A percentile compares a stretch with the other conserved stretches of the same genome.
Evolutionary conservation across 768 basidiomycete genomes (phyloP).

Genomic region (Collybia sp.): DNA sequence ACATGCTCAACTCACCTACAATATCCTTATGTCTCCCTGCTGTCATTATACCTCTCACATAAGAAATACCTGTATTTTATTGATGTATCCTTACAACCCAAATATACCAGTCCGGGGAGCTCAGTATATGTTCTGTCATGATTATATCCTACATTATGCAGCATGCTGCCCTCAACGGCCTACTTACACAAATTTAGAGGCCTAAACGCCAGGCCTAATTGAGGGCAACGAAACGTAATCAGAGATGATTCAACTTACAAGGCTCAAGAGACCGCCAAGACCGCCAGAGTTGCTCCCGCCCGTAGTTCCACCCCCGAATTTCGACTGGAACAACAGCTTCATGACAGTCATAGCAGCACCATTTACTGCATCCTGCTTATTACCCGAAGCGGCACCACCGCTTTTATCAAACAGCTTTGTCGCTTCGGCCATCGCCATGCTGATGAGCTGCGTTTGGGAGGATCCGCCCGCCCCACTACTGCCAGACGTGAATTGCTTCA

Average conservation of each 20-base stretch:
- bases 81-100: too few species aligned
- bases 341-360: constrained; percentile 82
- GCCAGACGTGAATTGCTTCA: constrained; percentile 68
- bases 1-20: too few species aligned
- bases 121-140: too few species aligned
- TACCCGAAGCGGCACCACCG: constrained; percentile 58
- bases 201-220: constrained; percentile 12
- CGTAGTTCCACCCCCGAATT: constrained; percentile 38
- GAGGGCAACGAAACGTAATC: neutral
- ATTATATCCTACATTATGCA: too few species aligned
- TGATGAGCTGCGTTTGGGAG: constrained; percentile 65
- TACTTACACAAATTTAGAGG: constrained; percentile 19
- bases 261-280: constrained; percentile 49
- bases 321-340: constrained; percentile 74
- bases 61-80: too few species aligned
- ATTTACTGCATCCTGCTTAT: constrained; percentile 82
- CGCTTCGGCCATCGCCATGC: constrained; percentile 83
- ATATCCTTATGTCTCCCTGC: too few species aligned
- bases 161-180: too few species aligned
- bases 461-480: constrained; percentile 31
- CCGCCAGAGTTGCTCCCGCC: constrained; percentile 73
- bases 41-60: too few species aligned
- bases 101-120: too few species aligned
- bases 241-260: constrained; percentile 39
- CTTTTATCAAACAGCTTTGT: constrained; percentile 69